phyloP scores from a whole-genome alignment of 1,139 yeast species.

The Kazachstania sp. region DNA sequence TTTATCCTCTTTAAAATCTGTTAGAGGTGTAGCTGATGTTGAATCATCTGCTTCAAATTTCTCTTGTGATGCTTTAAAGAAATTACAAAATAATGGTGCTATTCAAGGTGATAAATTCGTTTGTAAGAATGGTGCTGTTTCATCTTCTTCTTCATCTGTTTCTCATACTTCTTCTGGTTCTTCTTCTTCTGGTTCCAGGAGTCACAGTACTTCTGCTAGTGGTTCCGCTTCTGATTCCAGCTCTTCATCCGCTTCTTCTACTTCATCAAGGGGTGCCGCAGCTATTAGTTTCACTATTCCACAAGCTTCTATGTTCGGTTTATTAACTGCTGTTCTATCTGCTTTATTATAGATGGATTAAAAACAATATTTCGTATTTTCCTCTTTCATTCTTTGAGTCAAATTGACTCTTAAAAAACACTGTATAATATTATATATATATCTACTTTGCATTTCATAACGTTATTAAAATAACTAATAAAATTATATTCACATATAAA shows the following conservation, averaged over 20 bases:
- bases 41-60: conserved; percentile 65
- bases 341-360: conserved; percentile 52
- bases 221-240: conserved; percentile 8
- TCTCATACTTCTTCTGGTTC: conserved; percentile 25
- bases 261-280: conserved; percentile 27
- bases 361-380: no score
- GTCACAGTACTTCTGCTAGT: conserved; percentile 28
- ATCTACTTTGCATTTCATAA: neutral
- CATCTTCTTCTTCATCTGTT: conserved; percentile 38
- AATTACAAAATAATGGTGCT: conserved; percentile 60
- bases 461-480: neutral
- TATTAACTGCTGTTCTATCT: conserved; percentile 53
- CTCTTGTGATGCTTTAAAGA: conserved; percentile 70
- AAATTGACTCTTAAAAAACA: no score
- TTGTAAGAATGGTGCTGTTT: conserved; percentile 64
- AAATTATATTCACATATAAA: neutral
- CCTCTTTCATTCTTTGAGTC: neutral
- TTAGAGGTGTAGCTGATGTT: conserved; percentile 85
- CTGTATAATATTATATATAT: neutral
- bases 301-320: conserved; percentile 47
- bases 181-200: conserved; percentile 28
- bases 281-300: conserved; percentile 32
- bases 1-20: conserved; percentile 61
- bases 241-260: conserved; percentile 8
- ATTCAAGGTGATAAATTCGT: conserved; percentile 83